phyloP scores from a whole-genome alignment of 306 rosid species.

The Phaseolus lunatus region DNA sequence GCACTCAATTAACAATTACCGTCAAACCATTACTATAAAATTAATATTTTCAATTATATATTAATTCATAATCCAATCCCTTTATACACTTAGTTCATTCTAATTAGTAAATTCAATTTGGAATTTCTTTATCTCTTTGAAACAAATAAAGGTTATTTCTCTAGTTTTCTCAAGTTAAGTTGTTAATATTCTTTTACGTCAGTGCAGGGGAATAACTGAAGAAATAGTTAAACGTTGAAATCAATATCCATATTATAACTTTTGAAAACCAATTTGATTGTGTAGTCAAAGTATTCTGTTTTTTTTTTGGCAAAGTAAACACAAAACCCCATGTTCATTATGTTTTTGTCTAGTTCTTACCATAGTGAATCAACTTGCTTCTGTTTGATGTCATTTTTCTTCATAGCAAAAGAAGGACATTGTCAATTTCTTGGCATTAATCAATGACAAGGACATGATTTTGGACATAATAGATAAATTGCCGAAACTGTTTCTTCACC shows the following conservation, averaged over 20 bases:
- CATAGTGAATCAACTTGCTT: conserved; percentile 24
- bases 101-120: background rate
- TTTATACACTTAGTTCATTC: background rate
- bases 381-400: conserved; percentile 25
- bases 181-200: background rate
- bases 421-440: conserved; percentile 53
- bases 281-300: background rate
- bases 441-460: conserved; percentile 59
- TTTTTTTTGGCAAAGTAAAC: background rate
- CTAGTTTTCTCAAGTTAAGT: background rate
- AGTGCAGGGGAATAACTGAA: background rate
- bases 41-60: too few relatives aligned
- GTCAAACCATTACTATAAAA: too few relatives aligned
- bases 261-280: background rate
- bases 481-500: conserved; percentile 33
- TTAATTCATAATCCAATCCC: too few relatives aligned
- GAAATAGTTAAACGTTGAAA: background rate
- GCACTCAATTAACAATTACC: too few relatives aligned
- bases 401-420: conserved; percentile 40
- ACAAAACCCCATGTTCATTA: background rate
- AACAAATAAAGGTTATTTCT: background rate
- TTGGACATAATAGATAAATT: conserved; percentile 49
- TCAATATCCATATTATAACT: background rate
- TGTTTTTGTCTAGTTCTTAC: conserved; percentile 29
- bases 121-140: too few relatives aligned